Evolutionary conservation across 2,329 filamentous ascomycete genomes (phyloP), one percentile per base, ranked within the genome.

Genomic region (Camillea tinctor): DNA sequence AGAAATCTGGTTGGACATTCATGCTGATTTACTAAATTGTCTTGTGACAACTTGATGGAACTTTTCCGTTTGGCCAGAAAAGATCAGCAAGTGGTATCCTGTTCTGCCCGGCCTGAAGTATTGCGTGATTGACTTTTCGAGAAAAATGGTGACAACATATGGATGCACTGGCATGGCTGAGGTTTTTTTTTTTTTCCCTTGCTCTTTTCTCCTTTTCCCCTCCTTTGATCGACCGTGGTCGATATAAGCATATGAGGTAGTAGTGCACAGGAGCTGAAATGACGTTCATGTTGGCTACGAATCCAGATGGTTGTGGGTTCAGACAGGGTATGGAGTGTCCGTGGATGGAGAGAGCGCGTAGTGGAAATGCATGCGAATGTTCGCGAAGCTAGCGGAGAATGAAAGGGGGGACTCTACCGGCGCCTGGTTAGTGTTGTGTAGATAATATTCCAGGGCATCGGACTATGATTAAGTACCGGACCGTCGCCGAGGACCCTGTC

Each of bases 391-490:
- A 44, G 36, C 36, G 36, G 36, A 44, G 36, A 44, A 44, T 11
- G 36, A n/a, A 17, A 44, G 6, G n/a, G 19, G 19, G 11, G 19
- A 51, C 55, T 60, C 23, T 23, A 44, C 50, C 50, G 19, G 50
- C 49, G 50, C 15, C 15, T 17, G 2, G 50, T 19, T 17, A 4
- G 50, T 21, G 2, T 50, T 54, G 26, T 52, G 40, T 60, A 55
- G 52, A 54, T 52, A 58, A 55, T 55, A 56, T 54, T 30, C 20
- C 60, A 61, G 21, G 49, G 24, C 51, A 22, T 60, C 64, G 64
- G 62, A 50, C 54, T 58, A 61, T 64, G 50, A 63, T 66, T 40
- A 66, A 64, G 24, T 56, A 22, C 62, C 64, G 64, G 59, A 13
- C 36, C 36, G 13, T 44, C 11, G 36, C 36, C 36, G 36, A 15